Evolutionary conservation across 1,139 yeast species (phyloP), one percentile per base, ranked within the genome.

Genomic region (Geotrichum phurueaensis): DNA sequence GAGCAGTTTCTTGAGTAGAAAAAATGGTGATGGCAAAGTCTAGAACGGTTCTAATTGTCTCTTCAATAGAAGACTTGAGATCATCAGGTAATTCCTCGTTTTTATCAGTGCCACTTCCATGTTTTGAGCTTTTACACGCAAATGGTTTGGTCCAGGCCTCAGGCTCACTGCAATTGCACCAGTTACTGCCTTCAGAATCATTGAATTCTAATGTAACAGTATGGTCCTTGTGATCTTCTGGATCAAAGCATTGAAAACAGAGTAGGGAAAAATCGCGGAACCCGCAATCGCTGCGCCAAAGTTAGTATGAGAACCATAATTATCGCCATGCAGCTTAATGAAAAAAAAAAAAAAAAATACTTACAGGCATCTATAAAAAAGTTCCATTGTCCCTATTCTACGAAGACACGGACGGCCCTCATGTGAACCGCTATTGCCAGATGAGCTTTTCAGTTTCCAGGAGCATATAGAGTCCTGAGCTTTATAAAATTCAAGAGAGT

Each of bases 111-210:
- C 63, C 45, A 4, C 29, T 20, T 31, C 63, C 66, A 31, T 69
- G 52, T 36, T 71, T 64, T 51, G 66, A 72, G 60, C 77, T 69
- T 52, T 72, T 70, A 71, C 97, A 92, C 59, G 81, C 75, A 58
- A 85, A 75, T 3, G 76, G 73, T 3, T 70, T 72, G 36, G 76
- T 79, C 85, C 96, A 92, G 0, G 96, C 96, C 64, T 86, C 89
- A 0, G 81, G 79, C 70, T 94, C 97, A 1, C 98, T 97, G 75
- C 98, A 94, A 71, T 94, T 97, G 72, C 98, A 94, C 4, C 91
- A 89, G 0, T 97, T 97, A 5, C 97, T 96, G 65, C 86, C 87
- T 63, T 89, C 96, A 58, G 92, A 76, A 60, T 83, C 85, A 60
- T 91, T 85, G 13, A 90, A 84, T 51, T 85, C 81, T 15, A 88